Conservation (phyloP, 2,329 filamentous ascomycete species). For the Alternaria tenuissima region DNA sequence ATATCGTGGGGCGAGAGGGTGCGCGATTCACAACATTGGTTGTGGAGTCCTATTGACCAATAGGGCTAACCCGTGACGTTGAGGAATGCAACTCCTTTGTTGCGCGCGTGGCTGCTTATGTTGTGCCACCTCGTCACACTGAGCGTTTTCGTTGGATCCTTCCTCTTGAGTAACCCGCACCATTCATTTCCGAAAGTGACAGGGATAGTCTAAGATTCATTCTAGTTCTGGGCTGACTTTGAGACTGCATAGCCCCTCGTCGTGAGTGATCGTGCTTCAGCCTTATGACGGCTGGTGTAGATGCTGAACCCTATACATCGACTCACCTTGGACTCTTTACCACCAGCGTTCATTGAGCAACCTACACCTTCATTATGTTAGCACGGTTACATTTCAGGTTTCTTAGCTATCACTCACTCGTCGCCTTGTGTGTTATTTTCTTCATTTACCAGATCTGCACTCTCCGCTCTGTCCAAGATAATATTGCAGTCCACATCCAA, state of each 20-base stretch:
- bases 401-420: constrained; percentile 1
- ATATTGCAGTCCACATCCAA: background rate
- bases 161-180: background rate
- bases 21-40: background rate
- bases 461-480: background rate
- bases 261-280: background rate
- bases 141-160: background rate
- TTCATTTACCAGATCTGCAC: constrained; percentile 6
- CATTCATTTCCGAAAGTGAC: background rate
- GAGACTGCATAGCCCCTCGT: background rate
- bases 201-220: background rate
- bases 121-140: background rate
- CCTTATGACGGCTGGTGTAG: background rate
- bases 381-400: background rate
- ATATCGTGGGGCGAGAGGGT: background rate
- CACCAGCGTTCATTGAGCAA: background rate
- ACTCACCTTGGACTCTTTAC: background rate
- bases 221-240: background rate
- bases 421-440: background rate
- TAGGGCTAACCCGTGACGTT: background rate
- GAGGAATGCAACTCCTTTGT: constrained; percentile 1
- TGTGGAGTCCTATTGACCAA: background rate
- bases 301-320: background rate
- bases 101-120: constrained; percentile 1
- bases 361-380: background rate